Evolutionary conservation across 2,329 filamentous ascomycete species (phyloP).

Genomic region (Fusarium beomiforme): DNA sequence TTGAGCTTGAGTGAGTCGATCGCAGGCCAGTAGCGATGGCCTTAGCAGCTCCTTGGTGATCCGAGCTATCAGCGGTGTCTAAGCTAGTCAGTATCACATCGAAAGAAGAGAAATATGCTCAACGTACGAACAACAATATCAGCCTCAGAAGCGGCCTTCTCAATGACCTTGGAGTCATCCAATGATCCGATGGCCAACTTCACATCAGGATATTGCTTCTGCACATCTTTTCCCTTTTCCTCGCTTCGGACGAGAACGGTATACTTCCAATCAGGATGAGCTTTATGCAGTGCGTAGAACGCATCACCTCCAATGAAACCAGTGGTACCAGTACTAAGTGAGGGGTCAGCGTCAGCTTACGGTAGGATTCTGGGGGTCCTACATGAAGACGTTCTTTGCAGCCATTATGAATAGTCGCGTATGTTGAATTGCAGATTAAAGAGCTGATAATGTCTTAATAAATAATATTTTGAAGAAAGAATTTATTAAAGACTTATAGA

Average conservation of each 20-base stretch:
- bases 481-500: fast-evolving
- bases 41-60: conserved; percentile 54
- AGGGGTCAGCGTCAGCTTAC: background rate
- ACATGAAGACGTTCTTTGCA: conserved; percentile 17
- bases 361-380: fast-evolving
- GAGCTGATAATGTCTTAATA: fast-evolving
- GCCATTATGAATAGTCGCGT: too few species aligned
- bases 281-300: conserved; percentile 7
- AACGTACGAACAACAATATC: conserved; percentile 52
- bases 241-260: conserved; percentile 54
- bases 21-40: conserved; percentile 57
- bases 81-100: fast-evolving
- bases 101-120: too few species aligned
- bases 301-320: conserved; percentile 21
- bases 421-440: too few species aligned
- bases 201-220: conserved; percentile 41
- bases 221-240: conserved; percentile 47
- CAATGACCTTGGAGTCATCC: conserved; percentile 46
- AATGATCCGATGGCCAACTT: conserved; percentile 46
- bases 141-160: conserved; percentile 44
- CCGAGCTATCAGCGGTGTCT: conserved; percentile 57
- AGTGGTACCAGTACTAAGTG: conserved; percentile 6
- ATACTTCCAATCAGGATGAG: conserved; percentile 54
- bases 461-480: fast-evolving
- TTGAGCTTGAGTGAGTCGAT: conserved; percentile 56